Conservation (phyloP, 805 yeast species). For the Alloascoidea africana region DNA sequence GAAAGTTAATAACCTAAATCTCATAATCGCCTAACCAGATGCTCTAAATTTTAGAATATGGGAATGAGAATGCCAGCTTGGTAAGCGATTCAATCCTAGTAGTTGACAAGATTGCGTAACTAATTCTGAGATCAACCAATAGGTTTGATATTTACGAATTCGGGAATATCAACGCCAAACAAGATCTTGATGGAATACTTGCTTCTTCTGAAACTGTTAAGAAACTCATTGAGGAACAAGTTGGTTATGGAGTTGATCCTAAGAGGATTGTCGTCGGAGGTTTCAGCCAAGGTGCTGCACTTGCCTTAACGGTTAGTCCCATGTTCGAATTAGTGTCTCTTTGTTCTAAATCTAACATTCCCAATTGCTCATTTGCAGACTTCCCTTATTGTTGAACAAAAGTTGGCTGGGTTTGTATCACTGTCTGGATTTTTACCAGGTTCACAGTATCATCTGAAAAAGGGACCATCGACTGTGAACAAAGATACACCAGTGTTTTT, state of each 20-base stretch:
- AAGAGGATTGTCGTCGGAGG: conserved; percentile 78
- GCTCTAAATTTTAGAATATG: neutral
- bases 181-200: neutral
- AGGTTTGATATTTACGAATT: conserved; percentile 1
- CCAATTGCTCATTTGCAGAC: conserved; percentile 13
- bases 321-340: neutral
- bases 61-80: conserved; percentile 1
- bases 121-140: too few relatives aligned
- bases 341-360: neutral
- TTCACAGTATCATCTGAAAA: neutral
- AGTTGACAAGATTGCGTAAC: too few relatives aligned
- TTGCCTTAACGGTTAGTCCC: conserved; percentile 38
- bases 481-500: conserved; percentile 63
- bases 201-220: conserved; percentile 14
- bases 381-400: conserved; percentile 33
- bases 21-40: too few relatives aligned
- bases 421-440: conserved; percentile 59
- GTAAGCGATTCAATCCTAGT: too few relatives aligned
- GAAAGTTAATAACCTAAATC: neutral
- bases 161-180: conserved; percentile 1
- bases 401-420: conserved; percentile 65
- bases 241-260: conserved; percentile 18
- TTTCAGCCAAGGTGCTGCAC: conserved; percentile 87
- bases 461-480: conserved; percentile 21
- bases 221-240: conserved; percentile 16